Evolutionary conservation across 768 basidiomycete genomes (phyloP).

Genomic region (Albatrellus ellisii): DNA sequence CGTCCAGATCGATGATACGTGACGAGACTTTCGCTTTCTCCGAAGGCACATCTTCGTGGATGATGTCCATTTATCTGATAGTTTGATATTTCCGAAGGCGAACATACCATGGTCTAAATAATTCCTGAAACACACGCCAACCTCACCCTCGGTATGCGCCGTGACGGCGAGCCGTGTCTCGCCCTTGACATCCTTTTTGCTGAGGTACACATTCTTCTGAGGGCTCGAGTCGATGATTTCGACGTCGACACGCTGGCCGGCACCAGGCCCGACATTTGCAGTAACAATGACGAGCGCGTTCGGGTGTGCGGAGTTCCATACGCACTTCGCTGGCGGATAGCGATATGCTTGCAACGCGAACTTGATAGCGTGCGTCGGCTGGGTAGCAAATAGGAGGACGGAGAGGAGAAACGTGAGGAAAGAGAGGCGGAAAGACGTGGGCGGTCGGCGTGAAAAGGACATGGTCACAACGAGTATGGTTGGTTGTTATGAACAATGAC

Average conservation of each 20-base stretch:
- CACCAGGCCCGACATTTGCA: slow-evolving; percentile 73
- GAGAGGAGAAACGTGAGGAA: slow-evolving; percentile 14
- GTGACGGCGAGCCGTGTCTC: slow-evolving; percentile 93
- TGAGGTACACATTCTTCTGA: slow-evolving; percentile 80
- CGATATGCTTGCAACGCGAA: slow-evolving; percentile 63
- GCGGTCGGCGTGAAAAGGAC: slow-evolving; percentile 4
- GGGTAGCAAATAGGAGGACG: slow-evolving; percentile 15
- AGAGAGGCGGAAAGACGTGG: not conserved
- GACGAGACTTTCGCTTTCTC: slow-evolving; percentile 36
- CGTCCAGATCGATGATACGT: slow-evolving; percentile 81
- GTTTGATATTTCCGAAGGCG: too few relatives aligned
- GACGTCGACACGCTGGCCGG: slow-evolving; percentile 77
- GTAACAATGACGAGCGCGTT: slow-evolving; percentile 92
- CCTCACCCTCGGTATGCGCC: slow-evolving; percentile 84
- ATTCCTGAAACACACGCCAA: slow-evolving; percentile 93
- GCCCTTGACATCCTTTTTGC: slow-evolving; percentile 75
- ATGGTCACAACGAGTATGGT: slow-evolving; percentile 2
- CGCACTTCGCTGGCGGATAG: slow-evolving; percentile 72
- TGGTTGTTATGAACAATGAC: not conserved
- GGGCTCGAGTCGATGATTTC: slow-evolving; percentile 87
- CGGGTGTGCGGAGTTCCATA: slow-evolving; percentile 87
- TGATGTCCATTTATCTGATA: too few relatives aligned
- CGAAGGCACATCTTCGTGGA: slow-evolving; percentile 9
- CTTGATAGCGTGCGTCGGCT: slow-evolving; percentile 55
- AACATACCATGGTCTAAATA: slow-evolving; percentile 56